phyloP scores from a whole-genome alignment of 768 basidiomycete species.

The Xerocomellus chrysenteron region DNA sequence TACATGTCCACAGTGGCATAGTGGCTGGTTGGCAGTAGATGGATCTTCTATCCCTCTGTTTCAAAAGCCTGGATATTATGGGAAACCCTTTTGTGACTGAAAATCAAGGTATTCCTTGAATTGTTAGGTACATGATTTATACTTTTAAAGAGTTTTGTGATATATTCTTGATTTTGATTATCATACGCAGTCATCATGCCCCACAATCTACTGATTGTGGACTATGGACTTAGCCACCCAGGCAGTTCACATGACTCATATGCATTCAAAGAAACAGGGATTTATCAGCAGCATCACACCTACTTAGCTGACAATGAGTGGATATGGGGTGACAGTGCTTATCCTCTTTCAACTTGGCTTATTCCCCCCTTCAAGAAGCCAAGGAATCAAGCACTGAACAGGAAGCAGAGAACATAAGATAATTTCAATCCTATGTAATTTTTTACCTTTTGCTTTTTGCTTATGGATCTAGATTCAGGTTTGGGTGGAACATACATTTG shows the following conservation, averaged over 20 bases:
- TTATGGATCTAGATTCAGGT: background rate
- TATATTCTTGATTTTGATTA: background rate
- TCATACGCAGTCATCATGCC: background rate
- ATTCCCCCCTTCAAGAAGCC: background rate
- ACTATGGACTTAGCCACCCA: slow-evolving; percentile 1
- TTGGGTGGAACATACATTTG: slow-evolving; percentile 1
- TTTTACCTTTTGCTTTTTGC: too few species aligned
- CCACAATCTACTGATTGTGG: background rate
- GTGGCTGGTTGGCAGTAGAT: background rate
- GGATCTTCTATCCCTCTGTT: background rate
- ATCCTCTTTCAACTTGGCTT: background rate
- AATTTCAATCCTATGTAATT: background rate
- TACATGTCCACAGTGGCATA: background rate
- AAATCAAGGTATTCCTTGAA: slow-evolving; percentile 22
- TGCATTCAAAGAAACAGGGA: background rate
- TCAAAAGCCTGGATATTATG: slow-evolving; percentile 5
- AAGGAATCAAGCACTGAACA: background rate
- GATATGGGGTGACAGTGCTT: background rate
- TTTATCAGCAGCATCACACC: background rate
- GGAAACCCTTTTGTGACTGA: slow-evolving; percentile 15
- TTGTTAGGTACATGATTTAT: slow-evolving; percentile 11
- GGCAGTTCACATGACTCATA: background rate
- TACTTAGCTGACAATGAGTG: too few species aligned
- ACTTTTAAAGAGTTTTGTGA: too few species aligned
- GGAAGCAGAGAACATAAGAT: background rate